phyloP scores from a whole-genome alignment of 2,329 filamentous ascomycete genomes.

The Westerdykella sp. region DNA sequence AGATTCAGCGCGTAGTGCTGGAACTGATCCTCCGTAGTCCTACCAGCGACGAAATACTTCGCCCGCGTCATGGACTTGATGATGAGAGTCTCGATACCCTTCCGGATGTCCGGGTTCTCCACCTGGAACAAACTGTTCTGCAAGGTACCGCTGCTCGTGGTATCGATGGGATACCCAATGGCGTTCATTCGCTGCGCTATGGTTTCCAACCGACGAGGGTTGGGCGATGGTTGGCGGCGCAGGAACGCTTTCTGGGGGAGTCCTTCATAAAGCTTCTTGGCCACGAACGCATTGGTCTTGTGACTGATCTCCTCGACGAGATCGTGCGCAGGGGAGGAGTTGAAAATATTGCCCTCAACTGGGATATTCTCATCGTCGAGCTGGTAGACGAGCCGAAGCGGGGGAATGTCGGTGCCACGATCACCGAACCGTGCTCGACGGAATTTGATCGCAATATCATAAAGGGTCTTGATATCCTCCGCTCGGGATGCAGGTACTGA shows the following conservation, averaged over 20 bases:
- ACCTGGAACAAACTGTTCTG: constrained; percentile 95
- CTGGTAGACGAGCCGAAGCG: constrained; percentile 84
- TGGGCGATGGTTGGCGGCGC: constrained; percentile 78
- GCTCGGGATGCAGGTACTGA: constrained; percentile 59
- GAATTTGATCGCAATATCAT: constrained; percentile 81
- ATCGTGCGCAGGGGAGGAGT: constrained; percentile 82
- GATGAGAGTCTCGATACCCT: constrained; percentile 95
- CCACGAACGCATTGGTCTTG: constrained; percentile 85
- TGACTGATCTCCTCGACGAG: constrained; percentile 92
- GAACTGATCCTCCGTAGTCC: constrained; percentile 68
- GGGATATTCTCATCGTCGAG: constrained; percentile 97
- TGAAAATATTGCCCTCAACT: constrained; percentile 92
- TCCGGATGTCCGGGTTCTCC: constrained; percentile 79
- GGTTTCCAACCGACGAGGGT: constrained; percentile 78
- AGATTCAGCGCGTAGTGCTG: constrained; percentile 90
- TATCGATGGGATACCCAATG: constrained; percentile 84
- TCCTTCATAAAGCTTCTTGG: constrained; percentile 70
- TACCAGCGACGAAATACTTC: constrained; percentile 86
- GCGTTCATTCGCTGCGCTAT: constrained; percentile 91
- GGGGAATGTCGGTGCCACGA: constrained; percentile 70
- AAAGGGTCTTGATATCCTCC: constrained; percentile 74
- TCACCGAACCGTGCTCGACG: constrained; percentile 79
- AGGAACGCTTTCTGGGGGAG: constrained; percentile 90
- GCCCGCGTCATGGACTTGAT: constrained; percentile 94
- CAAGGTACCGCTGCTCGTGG: constrained; percentile 78